Evolutionary conservation across 257 asterid genomes (phyloP).

Genomic region (Vinca minor): DNA sequence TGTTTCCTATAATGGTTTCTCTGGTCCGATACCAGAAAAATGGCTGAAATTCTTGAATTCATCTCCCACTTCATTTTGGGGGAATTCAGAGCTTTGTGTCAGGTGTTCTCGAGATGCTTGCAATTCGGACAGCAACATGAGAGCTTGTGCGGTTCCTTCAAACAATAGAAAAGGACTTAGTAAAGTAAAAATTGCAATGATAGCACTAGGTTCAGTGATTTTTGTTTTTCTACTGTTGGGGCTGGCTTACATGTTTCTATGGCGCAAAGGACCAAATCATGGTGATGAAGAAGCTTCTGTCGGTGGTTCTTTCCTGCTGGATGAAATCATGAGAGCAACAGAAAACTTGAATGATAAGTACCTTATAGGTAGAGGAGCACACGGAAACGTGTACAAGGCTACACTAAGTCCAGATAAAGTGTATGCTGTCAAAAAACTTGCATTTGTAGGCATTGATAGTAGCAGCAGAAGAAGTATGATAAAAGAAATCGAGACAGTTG

Average conservation of each 20-base stretch:
- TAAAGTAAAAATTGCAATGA: conserved; percentile 28
- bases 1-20: conserved; percentile 47
- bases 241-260: conserved; percentile 23
- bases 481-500: conserved; percentile 63
- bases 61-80: conserved; percentile 52
- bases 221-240: conserved; percentile 32
- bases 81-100: conserved; percentile 48
- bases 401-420: conserved; percentile 33
- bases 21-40: conserved; percentile 46
- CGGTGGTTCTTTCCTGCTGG: conserved; percentile 55
- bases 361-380: conserved; percentile 71
- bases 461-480: conserved; percentile 47
- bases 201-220: conserved; percentile 33
- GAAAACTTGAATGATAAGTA: conserved; percentile 51
- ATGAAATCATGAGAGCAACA: conserved; percentile 54
- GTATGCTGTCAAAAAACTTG: conserved; percentile 61
- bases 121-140: conserved; percentile 21
- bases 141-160: conserved; percentile 28
- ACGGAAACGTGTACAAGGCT: conserved; percentile 69
- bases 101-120: conserved; percentile 34
- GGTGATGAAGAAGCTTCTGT: conserved; percentile 30
- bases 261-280: conserved; percentile 18
- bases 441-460: conserved; percentile 33
- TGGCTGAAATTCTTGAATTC: conserved; percentile 29
- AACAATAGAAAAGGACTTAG: conserved; percentile 24